Conservation (phyloP, 352 stramenopile genomes). For the Pythium myriotylum region DNA sequence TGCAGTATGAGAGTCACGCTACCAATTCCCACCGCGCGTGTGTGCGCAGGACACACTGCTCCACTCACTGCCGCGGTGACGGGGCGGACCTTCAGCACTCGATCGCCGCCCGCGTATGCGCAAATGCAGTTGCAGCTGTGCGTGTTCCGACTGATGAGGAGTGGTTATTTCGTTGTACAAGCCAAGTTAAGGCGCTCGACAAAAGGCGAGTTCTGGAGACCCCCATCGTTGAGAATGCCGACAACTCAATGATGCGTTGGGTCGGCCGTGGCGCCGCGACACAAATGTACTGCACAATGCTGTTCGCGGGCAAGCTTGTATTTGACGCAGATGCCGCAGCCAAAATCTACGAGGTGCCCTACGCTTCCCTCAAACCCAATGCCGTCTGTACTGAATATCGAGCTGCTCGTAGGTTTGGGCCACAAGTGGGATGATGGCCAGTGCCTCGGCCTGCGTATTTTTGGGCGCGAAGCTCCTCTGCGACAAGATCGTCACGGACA, state of each 20-base stretch:
- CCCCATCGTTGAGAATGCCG: conserved; percentile 52
- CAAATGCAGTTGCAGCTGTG: too few species aligned
- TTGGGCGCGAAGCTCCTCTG: conserved; percentile 74
- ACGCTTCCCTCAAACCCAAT: neutral
- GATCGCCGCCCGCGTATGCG: too few species aligned
- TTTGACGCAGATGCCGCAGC: conserved; percentile 53
- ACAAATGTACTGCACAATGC: conserved; percentile 77
- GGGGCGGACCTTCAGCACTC: too few species aligned
- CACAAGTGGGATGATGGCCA: conserved; percentile 61
- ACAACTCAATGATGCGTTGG: conserved; percentile 54
- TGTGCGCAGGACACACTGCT: too few species aligned
- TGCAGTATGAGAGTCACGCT: too few species aligned
- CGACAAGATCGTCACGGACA: conserved; percentile 72
- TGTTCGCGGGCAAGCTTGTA: conserved; percentile 65
- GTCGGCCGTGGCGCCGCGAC: conserved; percentile 58
- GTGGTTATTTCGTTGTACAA: conserved; percentile 2
- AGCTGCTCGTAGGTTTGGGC: conserved; percentile 56
- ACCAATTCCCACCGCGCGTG: too few species aligned
- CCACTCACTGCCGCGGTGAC: too few species aligned
- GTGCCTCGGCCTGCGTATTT: conserved; percentile 64
- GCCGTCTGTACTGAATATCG: too few species aligned
- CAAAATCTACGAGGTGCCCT: conserved; percentile 54
- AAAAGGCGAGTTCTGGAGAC: conserved; percentile 56
- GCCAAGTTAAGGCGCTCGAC: conserved; percentile 17
- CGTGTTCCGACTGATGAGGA: too few species aligned